Evolutionary conservation across 2,329 filamentous ascomycete species (phyloP).

Genomic region (Simplicillium sp.): DNA sequence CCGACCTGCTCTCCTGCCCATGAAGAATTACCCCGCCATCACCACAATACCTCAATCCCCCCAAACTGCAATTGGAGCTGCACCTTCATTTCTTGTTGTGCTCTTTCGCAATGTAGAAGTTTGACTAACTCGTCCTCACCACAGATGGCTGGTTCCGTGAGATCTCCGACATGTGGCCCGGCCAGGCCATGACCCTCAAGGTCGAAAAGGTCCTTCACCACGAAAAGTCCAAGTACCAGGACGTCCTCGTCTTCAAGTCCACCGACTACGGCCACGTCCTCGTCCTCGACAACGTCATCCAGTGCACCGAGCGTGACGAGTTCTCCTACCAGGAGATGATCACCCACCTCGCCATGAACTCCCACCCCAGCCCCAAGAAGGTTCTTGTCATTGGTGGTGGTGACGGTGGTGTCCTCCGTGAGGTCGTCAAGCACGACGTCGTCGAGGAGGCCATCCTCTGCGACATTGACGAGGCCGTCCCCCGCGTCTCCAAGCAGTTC

Average conservation of each 20-base stretch:
- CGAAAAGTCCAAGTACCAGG: conserved; percentile 99
- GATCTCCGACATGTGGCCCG: conserved; percentile 97
- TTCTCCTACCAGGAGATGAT: conserved; percentile 99
- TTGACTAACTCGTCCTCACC: conserved; percentile 7
- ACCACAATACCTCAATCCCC: conserved; percentile 14
- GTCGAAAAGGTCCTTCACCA: conserved; percentile 98
- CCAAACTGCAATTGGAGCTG: conserved; percentile 3
- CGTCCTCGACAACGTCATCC: conserved; percentile 97
- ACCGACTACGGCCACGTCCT: conserved; percentile 94
- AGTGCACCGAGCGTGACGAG: conserved; percentile 97
- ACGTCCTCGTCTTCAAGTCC: conserved; percentile 97
- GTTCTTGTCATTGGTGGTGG: conserved; percentile 97
- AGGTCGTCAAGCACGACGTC: conserved; percentile 97
- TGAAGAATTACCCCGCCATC: conserved; percentile 2
- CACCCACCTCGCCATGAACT: conserved; percentile 95
- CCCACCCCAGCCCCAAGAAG: conserved; percentile 96
- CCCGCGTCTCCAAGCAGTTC: conserved; percentile 96
- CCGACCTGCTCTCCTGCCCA: neutral
- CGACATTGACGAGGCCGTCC: conserved; percentile 99
- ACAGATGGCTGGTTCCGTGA: conserved; percentile 99
- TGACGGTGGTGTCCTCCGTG: conserved; percentile 92
- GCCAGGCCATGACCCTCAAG: conserved; percentile 96
- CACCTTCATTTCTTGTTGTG: too few relatives aligned
- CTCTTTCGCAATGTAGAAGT: neutral
- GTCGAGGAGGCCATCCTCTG: conserved; percentile 94